Percentiles rank a stretch among this genome's conserved stretches.
phyloP scores from a whole-genome alignment of 2,329 filamentous ascomycete species.

The Ophiocordyceps camponoti-rufipedis region DNA sequence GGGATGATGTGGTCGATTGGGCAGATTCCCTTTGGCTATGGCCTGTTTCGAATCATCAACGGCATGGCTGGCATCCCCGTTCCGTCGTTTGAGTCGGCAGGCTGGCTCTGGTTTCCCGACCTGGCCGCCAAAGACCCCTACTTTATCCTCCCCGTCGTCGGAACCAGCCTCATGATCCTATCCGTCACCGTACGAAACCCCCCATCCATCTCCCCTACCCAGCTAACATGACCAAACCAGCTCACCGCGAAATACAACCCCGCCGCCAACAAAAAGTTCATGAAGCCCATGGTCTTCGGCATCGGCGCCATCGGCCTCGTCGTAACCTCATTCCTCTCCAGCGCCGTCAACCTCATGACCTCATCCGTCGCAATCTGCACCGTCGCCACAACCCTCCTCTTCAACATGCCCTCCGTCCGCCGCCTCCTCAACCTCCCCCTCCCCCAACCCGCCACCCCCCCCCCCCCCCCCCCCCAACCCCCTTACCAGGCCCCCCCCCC shows the following conservation, averaged over 20 bases:
- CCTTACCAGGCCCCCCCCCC: too few relatives aligned
- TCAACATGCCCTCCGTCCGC: constrained; percentile 16
- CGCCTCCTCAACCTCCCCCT: constrained; percentile 15
- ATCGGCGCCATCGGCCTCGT: constrained; percentile 25
- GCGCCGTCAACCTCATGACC: constrained; percentile 29
- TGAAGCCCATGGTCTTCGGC: constrained; percentile 23
- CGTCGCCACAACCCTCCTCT: constrained; percentile 16
- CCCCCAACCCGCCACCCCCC: constrained; percentile 16
- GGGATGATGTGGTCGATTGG: constrained; percentile 19
- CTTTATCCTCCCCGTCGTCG: constrained; percentile 51
- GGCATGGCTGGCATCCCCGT: constrained; percentile 66
- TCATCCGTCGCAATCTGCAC: constrained; percentile 19
- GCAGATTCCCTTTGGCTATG: constrained; percentile 53
- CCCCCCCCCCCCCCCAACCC: constrained; percentile 7
- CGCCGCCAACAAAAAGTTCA: constrained; percentile 15
- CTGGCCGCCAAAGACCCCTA: constrained; percentile 61
- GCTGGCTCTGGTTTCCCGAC: constrained; percentile 62
- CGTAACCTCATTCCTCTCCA: constrained; percentile 26
- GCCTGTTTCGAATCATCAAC: constrained; percentile 60
- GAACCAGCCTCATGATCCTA: constrained; percentile 35
- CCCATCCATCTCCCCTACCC: background rate
- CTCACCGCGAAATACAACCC: constrained; percentile 17
- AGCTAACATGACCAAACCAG: constrained; percentile 6
- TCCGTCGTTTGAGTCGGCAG: constrained; percentile 54
- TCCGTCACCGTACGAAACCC: constrained; percentile 29